Evolutionary conservation across 352 stramenopile genomes (phyloP).

Genomic region (Phytopythium vexans): DNA sequence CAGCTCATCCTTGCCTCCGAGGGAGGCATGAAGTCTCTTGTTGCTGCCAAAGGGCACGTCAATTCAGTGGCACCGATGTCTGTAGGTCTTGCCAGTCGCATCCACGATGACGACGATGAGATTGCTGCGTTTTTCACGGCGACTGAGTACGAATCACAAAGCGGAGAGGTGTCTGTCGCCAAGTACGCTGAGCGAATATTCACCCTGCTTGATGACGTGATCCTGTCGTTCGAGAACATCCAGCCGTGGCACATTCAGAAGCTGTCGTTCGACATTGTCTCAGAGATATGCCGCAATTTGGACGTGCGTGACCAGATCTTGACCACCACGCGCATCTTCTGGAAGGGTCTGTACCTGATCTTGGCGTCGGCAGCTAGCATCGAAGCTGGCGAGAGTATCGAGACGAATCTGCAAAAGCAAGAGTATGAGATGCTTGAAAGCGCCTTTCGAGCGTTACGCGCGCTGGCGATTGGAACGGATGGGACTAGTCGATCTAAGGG

Average conservation of each 20-base stretch:
- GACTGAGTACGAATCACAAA: constrained; percentile 44
- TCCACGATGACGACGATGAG: constrained; percentile 38
- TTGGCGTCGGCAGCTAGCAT: constrained; percentile 59
- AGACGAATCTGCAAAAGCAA: constrained; percentile 38
- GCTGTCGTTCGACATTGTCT: constrained; percentile 71
- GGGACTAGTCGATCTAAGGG: constrained; percentile 48
- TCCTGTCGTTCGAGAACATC: constrained; percentile 70
- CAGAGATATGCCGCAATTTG: constrained; percentile 50
- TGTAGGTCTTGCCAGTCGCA: constrained; percentile 34
- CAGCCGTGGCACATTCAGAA: constrained; percentile 79
- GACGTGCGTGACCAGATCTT: constrained; percentile 67
- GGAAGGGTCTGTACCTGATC: constrained; percentile 76
- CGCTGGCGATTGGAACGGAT: constrained; percentile 52
- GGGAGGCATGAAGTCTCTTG: constrained; percentile 41
- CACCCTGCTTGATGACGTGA: constrained; percentile 57
- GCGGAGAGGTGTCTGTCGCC: constrained; percentile 18
- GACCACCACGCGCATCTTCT: constrained; percentile 63
- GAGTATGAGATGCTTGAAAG: constrained; percentile 73
- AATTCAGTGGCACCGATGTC: constrained; percentile 8
- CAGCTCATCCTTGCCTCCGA: constrained; percentile 46
- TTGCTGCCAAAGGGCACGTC: constrained; percentile 8
- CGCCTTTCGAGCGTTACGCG: constrained; percentile 62
- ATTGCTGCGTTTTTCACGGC: constrained; percentile 51
- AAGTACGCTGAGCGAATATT: constrained; percentile 49
- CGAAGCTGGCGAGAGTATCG: constrained; percentile 11